Conservation (phyloP, 2,329 filamentous ascomycete species). For the Sclerotinia borealis region DNA sequence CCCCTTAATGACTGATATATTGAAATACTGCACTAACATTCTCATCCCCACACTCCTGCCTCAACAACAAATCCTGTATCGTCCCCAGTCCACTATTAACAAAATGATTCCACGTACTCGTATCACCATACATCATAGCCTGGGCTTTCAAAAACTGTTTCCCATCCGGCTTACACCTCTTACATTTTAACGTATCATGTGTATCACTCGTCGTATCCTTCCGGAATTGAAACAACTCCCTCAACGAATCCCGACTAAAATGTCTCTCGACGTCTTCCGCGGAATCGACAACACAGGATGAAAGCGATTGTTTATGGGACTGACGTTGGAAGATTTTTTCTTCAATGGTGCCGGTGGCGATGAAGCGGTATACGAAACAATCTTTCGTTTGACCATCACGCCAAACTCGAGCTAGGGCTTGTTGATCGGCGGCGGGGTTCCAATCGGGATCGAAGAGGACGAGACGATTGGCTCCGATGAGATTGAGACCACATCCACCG, state of each 20-base stretch:
- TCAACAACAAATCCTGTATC: conserved; percentile 85
- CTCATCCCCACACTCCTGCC: conserved; percentile 73
- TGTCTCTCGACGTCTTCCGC: conserved; percentile 96
- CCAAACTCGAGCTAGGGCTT: conserved; percentile 95
- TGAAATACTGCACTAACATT: conserved; percentile 95
- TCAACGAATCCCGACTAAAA: conserved; percentile 83
- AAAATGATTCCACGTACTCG: conserved; percentile 99
- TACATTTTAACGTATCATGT: conserved; percentile 98
- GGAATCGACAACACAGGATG: conserved; percentile 91
- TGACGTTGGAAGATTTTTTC: conserved; percentile 99
- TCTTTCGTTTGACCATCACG: conserved; percentile 99
- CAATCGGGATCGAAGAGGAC: conserved; percentile 96
- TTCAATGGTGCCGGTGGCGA: conserved; percentile 94
- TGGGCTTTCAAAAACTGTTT: conserved; percentile 83
- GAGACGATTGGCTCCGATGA: conserved; percentile 89
- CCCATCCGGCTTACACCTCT: conserved; percentile 83
- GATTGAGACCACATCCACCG: conserved; percentile 90
- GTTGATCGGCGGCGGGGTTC: conserved; percentile 97
- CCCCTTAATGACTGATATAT: conserved; percentile 79
- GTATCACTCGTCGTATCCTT: conserved; percentile 83
- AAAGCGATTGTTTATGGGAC: conserved; percentile 94
- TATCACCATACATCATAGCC: conserved; percentile 95
- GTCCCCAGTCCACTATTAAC: conserved; percentile 69
- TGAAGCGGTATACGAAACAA: conserved; percentile 99
- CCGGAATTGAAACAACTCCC: conserved; percentile 92